Evolutionary conservation across 441 rosid species (phyloP), one percentile per base, ranked within the genome.

Genomic region (Dalechampia spathulata): DNA sequence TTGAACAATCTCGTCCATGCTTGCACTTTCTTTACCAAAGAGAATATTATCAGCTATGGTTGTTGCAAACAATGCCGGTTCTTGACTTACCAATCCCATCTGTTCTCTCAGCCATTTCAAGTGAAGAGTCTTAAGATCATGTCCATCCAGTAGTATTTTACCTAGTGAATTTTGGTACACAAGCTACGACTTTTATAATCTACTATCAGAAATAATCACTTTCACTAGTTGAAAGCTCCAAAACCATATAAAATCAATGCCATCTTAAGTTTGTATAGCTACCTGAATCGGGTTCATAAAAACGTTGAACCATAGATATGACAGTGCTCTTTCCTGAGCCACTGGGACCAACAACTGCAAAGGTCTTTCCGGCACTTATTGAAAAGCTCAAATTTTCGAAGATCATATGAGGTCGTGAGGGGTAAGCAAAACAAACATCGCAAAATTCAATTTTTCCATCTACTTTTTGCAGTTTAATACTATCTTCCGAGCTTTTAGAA

Each of bases 261-360:
- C 51, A 21, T 13, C 16, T 8, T 22, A 37, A 17, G 15, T 27
- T 32, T 32, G 32, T 9, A 19, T 16, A 40, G n/a, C 15, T 72
- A 78, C 89, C 90, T 77, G 92, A 82, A 52, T 42, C 69, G 0
- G 95, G 95, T 34, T 86, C 92, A 60, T 86, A 89, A 72, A 89
- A 83, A 58, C 92, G 87, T 55, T 86, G 92, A 64, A 89, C 75
- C 90, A 89, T 62, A 64, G 95, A 78, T 67, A 86, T 76, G 63
- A 86, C 72, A 20, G 90, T 89, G 70, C 96, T 89, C 77, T 89
- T 89, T 52, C 95, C 96, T 3, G 96, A 86, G 27, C 96, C 96
- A 26, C 96, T 89, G 0, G 91, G 91, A 63, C 96, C 96, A 2
- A 83, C 90, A 60, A 86, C 68, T 4, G 95, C 95, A 64, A 74